phyloP scores from a whole-genome alignment of 2,329 filamentous ascomycete genomes.

The Nigrospora oryzae region DNA sequence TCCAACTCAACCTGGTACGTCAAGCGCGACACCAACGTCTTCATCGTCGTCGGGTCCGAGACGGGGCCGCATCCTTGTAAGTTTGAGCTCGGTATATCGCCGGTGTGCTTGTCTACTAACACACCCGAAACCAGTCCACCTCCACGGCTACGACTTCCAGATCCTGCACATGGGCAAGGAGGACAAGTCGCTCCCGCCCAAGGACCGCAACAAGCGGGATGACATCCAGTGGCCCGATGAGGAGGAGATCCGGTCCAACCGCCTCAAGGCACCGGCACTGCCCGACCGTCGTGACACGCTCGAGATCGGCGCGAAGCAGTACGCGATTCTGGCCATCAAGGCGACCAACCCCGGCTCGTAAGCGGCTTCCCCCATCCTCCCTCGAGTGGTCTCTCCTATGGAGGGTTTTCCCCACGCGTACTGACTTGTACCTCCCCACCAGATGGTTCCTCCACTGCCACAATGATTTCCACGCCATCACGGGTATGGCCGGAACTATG shows the following conservation, averaged over 20 bases:
- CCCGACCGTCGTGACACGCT: not conserved
- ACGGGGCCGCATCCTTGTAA: conserved; percentile 2
- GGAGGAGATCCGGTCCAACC: not conserved
- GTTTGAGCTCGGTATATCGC: not conserved
- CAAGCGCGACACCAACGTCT: conserved; percentile 1
- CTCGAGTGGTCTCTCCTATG: not conserved
- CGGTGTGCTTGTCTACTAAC: too few species aligned
- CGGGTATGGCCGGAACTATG: conserved; percentile 1
- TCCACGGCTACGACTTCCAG: conserved; percentile 2
- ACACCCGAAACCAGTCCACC: not conserved
- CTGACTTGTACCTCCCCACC: not conserved
- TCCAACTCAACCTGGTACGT: not conserved
- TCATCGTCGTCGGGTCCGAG: conserved; percentile 2
- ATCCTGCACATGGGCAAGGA: not conserved
- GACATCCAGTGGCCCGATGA: not conserved
- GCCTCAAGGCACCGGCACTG: not conserved
- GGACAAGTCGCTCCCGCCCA: not conserved
- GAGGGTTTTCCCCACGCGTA: not conserved
- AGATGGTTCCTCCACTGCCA: conserved; percentile 4
- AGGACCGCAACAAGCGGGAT: not conserved
- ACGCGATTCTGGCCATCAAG: conserved; percentile 1
- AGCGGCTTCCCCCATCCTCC: not conserved
- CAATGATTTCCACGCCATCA: conserved; percentile 2
- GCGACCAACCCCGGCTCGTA: conserved; percentile 2
- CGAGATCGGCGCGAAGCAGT: not conserved